phyloP scores from a whole-genome alignment of 1,139 yeast species.

The Magnusiomyces clavatus region DNA sequence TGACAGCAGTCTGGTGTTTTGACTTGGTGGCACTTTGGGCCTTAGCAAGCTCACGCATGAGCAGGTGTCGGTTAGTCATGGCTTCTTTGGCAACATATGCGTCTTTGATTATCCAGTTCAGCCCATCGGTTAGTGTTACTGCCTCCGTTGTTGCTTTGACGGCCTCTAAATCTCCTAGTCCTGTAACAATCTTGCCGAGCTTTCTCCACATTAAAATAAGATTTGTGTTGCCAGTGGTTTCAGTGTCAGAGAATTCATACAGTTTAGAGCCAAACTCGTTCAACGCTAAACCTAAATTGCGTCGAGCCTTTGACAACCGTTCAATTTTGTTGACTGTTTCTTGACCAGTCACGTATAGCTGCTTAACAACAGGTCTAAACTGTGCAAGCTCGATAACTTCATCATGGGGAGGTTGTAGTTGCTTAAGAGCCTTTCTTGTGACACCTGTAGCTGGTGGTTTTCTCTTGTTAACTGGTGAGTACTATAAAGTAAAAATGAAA shows the following conservation, averaged over 20 bases:
- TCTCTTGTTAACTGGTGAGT: constrained; percentile 35
- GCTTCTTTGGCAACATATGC: constrained; percentile 88
- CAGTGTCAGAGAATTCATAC: constrained; percentile 43
- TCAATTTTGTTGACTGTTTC: constrained; percentile 52
- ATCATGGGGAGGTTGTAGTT: constrained; percentile 85
- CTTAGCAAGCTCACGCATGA: constrained; percentile 79
- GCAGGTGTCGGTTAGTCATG: constrained; percentile 79
- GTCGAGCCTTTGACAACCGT: constrained; percentile 46
- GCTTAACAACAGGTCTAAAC: constrained; percentile 79
- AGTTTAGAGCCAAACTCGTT: constrained; percentile 61
- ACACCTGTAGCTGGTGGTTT: constrained; percentile 71
- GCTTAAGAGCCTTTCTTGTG: constrained; percentile 81
- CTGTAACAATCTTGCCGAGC: constrained; percentile 57
- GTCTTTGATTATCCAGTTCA: constrained; percentile 58
- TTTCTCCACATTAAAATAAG: constrained; percentile 81
- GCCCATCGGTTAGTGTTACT: constrained; percentile 72
- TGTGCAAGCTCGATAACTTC: constrained; percentile 72
- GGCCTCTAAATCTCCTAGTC: constrained; percentile 71
- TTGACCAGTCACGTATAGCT: constrained; percentile 55
- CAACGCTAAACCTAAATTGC: constrained; percentile 48
- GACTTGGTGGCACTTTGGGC: constrained; percentile 69
- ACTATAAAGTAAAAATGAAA: constrained; percentile 23
- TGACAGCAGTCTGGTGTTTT: constrained; percentile 67
- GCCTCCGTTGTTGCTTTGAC: constrained; percentile 66
- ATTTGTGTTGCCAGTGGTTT: constrained; percentile 45